Percentiles rank a stretch among this genome's conserved stretches.
Evolutionary conservation across 2,329 filamentous ascomycete genomes (phyloP).

Genomic region (Neurospora sp.): DNA sequence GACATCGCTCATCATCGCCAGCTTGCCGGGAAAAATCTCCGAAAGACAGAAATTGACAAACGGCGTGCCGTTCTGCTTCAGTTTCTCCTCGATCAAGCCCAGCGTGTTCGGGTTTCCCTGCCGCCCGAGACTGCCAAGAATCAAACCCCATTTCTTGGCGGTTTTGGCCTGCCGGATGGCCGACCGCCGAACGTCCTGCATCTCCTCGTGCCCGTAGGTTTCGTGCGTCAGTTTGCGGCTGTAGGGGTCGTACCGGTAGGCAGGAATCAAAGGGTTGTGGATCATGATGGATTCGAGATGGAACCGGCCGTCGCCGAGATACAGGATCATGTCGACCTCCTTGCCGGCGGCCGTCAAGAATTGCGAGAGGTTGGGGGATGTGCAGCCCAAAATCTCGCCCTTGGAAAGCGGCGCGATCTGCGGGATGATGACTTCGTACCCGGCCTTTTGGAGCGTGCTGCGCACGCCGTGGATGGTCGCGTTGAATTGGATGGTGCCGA

Average conservation of each 20-base stretch:
- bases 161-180: slow-evolving; percentile 67
- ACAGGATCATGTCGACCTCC: slow-evolving; percentile 67
- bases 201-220: slow-evolving; percentile 82
- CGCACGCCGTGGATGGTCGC: slow-evolving; percentile 84
- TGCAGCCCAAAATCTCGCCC: slow-evolving; percentile 96
- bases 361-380: slow-evolving; percentile 52
- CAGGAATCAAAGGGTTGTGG: slow-evolving; percentile 81
- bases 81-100: slow-evolving; percentile 68
- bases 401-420: slow-evolving; percentile 85
- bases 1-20: slow-evolving; percentile 86
- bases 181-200: slow-evolving; percentile 67
- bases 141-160: slow-evolving; percentile 88
- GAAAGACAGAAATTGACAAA: slow-evolving; percentile 79
- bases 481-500: slow-evolving; percentile 98
- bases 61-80: slow-evolving; percentile 62
- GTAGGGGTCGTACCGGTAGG: slow-evolving; percentile 96
- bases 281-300: slow-evolving; percentile 99
- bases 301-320: slow-evolving; percentile 86
- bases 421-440: slow-evolving; percentile 77
- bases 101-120: slow-evolving; percentile 95
- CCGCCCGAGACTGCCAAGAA: slow-evolving; percentile 81
- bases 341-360: slow-evolving; percentile 10
- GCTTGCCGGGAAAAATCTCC: slow-evolving; percentile 93
- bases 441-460: slow-evolving; percentile 66
- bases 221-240: slow-evolving; percentile 85